phyloP scores from a whole-genome alignment of 2,329 filamentous ascomycete species.

The Reticulascus tulasneorum region DNA sequence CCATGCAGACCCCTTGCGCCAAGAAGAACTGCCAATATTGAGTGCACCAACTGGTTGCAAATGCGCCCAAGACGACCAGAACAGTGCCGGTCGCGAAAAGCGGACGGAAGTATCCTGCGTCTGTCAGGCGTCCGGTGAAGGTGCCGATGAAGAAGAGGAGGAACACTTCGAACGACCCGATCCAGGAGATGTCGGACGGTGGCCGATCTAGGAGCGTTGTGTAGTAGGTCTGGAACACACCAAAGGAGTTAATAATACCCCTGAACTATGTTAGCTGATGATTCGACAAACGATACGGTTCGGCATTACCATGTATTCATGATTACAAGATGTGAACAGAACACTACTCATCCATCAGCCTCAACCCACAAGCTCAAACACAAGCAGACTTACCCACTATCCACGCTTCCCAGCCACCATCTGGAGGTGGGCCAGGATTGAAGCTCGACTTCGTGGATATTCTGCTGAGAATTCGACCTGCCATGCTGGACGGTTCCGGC shows the following conservation, averaged over 20 bases:
- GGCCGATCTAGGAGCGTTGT: slow-evolving; percentile 30
- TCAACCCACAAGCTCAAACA: not conserved
- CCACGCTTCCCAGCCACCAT: slow-evolving; percentile 48
- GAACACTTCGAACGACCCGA: slow-evolving; percentile 51
- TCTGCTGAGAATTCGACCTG: slow-evolving; percentile 36
- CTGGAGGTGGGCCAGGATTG: slow-evolving; percentile 44
- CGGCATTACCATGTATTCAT: slow-evolving; percentile 44
- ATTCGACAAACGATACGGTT: too few relatives aligned
- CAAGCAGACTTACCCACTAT: slow-evolving; percentile 30
- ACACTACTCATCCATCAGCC: slow-evolving; percentile 19
- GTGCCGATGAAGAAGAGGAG: slow-evolving; percentile 52
- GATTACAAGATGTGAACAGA: slow-evolving; percentile 40
- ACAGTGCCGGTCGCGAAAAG: slow-evolving; percentile 35
- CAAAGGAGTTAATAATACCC: slow-evolving; percentile 54
- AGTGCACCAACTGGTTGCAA: slow-evolving; percentile 38
- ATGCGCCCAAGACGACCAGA: slow-evolving; percentile 42
- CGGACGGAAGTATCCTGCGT: slow-evolving; percentile 48
- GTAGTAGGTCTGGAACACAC: slow-evolving; percentile 54
- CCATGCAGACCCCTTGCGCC: slow-evolving; percentile 50
- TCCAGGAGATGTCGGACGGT: slow-evolving; percentile 48
- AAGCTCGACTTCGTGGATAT: slow-evolving; percentile 35
- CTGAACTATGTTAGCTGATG: slow-evolving; percentile 14
- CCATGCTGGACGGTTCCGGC: slow-evolving; percentile 15
- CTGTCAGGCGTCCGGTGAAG: slow-evolving; percentile 48
- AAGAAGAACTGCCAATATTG: slow-evolving; percentile 54